Conservation (phyloP, 129 eudicot species). For the Flaveria linearis region DNA sequence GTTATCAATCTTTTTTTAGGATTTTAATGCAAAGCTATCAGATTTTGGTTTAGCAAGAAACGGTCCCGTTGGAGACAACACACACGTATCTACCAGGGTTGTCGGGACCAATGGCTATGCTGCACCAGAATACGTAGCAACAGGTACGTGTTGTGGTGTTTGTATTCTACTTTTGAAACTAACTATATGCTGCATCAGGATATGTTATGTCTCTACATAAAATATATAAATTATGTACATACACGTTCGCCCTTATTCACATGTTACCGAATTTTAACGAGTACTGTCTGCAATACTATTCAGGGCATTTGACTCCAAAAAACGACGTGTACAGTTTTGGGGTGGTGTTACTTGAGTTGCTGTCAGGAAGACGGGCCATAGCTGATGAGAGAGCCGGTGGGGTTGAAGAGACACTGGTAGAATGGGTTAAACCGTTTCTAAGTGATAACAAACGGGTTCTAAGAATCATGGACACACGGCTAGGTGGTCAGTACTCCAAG, state of each 20-base stretch:
- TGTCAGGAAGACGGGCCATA: constrained; percentile 75
- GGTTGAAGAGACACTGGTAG: constrained; percentile 63
- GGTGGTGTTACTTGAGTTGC: constrained; percentile 64
- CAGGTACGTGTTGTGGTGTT: constrained; percentile 30
- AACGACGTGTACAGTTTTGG: constrained; percentile 85
- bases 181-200: background rate
- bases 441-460: constrained; percentile 53
- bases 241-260: background rate
- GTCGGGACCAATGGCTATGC: constrained; percentile 78
- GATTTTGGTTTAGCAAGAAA: constrained; percentile 75
- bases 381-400: constrained; percentile 68
- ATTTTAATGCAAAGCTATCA: constrained; percentile 69
- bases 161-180: background rate
- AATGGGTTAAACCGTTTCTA: constrained; percentile 75
- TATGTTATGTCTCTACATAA: background rate
- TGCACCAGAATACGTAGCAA: constrained; percentile 76
- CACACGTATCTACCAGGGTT: constrained; percentile 77
- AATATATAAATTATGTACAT: background rate
- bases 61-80: constrained; percentile 70
- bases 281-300: background rate
- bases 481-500: constrained; percentile 75
- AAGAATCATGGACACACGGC: constrained; percentile 83
- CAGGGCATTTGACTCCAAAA: constrained; percentile 76
- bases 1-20: constrained; percentile 38
- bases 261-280: background rate